These are phyloP conservation scores for Flaveria brownii DNA, from an alignment of 129 eudicot genomes.

Conservation along the genomic window DNA sequence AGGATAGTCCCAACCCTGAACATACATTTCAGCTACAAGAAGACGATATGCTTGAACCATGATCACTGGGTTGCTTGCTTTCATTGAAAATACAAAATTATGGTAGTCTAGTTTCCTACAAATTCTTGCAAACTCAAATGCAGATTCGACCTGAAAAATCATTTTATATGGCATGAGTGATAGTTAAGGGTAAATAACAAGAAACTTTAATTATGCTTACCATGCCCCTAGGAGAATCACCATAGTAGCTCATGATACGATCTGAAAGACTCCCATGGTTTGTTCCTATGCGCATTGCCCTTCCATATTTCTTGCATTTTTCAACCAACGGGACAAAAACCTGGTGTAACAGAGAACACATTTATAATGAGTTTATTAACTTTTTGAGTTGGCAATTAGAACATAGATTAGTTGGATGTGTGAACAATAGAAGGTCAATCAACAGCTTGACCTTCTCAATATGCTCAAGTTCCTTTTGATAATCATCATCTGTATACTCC, in stretches of 20 bases:
- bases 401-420: neutral
- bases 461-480: slow-evolving; percentile 94
- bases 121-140: slow-evolving; percentile 95
- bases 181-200: neutral
- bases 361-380: neutral
- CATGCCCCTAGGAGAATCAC: slow-evolving; percentile 99
- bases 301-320: slow-evolving; percentile 91
- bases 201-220: slow-evolving; percentile 39
- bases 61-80: slow-evolving; percentile 97
- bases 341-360: slow-evolving; percentile 37
- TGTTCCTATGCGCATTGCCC: slow-evolving; percentile 98
- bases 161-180: neutral
- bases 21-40: slow-evolving; percentile 96
- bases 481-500: slow-evolving; percentile 94
- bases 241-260: slow-evolving; percentile 97
- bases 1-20: slow-evolving; percentile 97
- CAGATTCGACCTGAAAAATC: slow-evolving; percentile 82
- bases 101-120: slow-evolving; percentile 91
- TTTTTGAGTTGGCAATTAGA: slow-evolving; percentile 11
- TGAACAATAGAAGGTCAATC: slow-evolving; percentile 13
- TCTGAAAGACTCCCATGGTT: slow-evolving; percentile 98
- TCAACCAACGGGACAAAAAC: slow-evolving; percentile 93
- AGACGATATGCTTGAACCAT: slow-evolving; percentile 97
- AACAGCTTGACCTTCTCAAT: slow-evolving; percentile 68
- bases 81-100: slow-evolving; percentile 94